A percentile compares a stretch with the other conserved stretches of the same genome.
Evolutionary conservation across 495 filamentous ascomycete species (phyloP).

Genomic region (Trichoderma gamsii): DNA sequence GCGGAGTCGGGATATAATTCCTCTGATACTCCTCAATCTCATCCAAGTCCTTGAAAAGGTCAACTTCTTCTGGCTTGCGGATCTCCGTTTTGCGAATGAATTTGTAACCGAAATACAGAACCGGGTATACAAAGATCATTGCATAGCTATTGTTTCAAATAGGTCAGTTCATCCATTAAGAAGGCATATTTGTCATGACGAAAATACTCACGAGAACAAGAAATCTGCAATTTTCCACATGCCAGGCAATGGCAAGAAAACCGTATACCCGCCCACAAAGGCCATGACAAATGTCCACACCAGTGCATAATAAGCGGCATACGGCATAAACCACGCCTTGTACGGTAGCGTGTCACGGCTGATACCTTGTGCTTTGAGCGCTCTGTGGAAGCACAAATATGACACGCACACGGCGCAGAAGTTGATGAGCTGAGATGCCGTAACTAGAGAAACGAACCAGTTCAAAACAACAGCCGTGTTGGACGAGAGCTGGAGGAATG

Average conservation of each 20-base stretch:
- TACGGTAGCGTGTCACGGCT: constrained; percentile 59
- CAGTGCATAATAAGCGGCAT: constrained; percentile 61
- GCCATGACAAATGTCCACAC: constrained; percentile 59
- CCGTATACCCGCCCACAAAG: constrained; percentile 68
- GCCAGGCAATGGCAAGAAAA: constrained; percentile 53
- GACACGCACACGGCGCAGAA: constrained; percentile 64
- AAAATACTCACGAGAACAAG: constrained; percentile 58
- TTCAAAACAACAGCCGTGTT: constrained; percentile 59
- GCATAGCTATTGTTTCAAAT: constrained; percentile 39
- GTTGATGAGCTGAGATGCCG: constrained; percentile 74
- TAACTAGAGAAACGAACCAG: constrained; percentile 69
- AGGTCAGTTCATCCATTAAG: neutral
- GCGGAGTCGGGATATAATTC: constrained; percentile 51
- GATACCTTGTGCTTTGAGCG: constrained; percentile 62
- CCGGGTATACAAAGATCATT: constrained; percentile 60
- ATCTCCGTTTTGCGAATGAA: constrained; percentile 56
- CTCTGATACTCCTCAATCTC: constrained; percentile 70
- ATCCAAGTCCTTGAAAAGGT: constrained; percentile 56
- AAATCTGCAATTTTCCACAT: constrained; percentile 67
- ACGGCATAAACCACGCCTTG: constrained; percentile 60
- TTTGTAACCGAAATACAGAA: constrained; percentile 68
- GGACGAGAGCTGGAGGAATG: constrained; percentile 67
- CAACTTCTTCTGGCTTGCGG: constrained; percentile 52
- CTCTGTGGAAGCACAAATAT: constrained; percentile 67
- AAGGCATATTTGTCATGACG: no score